These are phyloP conservation scores for Selaginella moellendorffii DNA, from an alignment of 75 land plant genomes.

Conservation along the genomic window DNA sequence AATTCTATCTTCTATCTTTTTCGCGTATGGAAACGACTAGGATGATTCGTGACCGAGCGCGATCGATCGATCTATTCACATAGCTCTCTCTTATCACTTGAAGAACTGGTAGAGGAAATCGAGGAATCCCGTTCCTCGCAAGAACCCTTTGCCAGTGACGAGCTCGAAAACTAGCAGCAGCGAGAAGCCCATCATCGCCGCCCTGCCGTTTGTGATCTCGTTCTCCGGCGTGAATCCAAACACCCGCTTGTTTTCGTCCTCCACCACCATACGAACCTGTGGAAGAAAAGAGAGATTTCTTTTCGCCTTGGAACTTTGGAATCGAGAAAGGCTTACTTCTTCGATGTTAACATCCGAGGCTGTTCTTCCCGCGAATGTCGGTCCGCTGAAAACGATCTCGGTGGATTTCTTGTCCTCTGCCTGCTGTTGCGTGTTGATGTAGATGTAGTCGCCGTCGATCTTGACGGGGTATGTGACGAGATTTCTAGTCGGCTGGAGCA, in stretches of 20 bases:
- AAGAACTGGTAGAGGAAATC: slow-evolving; percentile 64
- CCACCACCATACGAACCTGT: slow-evolving; percentile 88
- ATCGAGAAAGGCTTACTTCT: slow-evolving; percentile 49
- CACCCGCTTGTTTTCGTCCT: slow-evolving; percentile 46
- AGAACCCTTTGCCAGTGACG: slow-evolving; percentile 83
- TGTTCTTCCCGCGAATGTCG: slow-evolving; percentile 71
- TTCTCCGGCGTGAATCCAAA: slow-evolving; percentile 76
- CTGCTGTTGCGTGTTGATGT: slow-evolving; percentile 41
- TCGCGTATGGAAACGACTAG: no score
- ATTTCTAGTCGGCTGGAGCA: slow-evolving; percentile 56
- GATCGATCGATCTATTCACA: no score
- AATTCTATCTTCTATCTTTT: no score
- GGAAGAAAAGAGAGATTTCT: background rate
- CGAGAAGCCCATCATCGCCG: slow-evolving; percentile 71
- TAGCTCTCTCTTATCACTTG: no score
- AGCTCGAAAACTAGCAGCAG: slow-evolving; percentile 70
- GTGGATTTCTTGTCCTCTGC: slow-evolving; percentile 32
- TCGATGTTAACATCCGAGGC: slow-evolving; percentile 78
- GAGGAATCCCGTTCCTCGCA: slow-evolving; percentile 90
- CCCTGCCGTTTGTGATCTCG: slow-evolving; percentile 86
- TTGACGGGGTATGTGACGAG: slow-evolving; percentile 63
- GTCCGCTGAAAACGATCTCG: slow-evolving; percentile 95
- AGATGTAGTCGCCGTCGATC: slow-evolving; percentile 63
- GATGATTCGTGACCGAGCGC: no score
- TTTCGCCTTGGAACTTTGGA: no score